Percentiles rank a stretch among this genome's conserved stretches.
Conservation (phyloP, 2,329 filamentous ascomycete species). For the Lachnellula suecica region DNA sequence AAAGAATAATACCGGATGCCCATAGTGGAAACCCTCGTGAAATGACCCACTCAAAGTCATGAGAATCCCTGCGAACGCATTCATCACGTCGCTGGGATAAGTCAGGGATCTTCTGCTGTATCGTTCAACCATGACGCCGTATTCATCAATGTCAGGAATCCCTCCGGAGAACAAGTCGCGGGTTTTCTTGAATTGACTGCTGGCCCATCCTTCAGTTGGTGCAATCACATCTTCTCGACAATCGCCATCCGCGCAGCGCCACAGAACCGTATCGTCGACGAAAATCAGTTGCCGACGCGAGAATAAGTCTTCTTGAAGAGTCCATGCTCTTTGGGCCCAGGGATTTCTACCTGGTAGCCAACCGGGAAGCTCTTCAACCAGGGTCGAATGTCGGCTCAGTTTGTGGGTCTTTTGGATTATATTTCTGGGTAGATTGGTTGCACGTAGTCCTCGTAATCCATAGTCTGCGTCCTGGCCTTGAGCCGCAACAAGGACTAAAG, state of each 20-base stretch:
- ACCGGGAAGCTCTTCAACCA: constrained; percentile 17
- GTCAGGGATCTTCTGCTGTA: neutral
- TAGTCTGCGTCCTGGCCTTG: constrained; percentile 33
- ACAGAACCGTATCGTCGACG: constrained; percentile 14
- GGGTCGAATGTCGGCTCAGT: neutral
- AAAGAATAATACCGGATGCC: neutral
- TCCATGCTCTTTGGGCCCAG: constrained; percentile 4
- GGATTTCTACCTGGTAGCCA: constrained; percentile 29
- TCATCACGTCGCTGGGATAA: neutral
- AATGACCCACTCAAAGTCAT: neutral
- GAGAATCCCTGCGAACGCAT: neutral
- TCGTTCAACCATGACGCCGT: neutral
- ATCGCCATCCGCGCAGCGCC: neutral
- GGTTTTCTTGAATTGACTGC: no score
- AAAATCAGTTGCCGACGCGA: constrained; percentile 35
- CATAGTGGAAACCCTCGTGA: neutral
- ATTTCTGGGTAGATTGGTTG: no score
- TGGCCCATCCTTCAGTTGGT: no score
- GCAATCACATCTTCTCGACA: constrained; percentile 25
- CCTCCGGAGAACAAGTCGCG: no score
- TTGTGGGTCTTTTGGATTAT: no score
- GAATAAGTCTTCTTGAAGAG: neutral
- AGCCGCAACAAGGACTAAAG: constrained; percentile 44
- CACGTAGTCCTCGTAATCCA: constrained; percentile 23
- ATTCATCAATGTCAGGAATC: neutral